Percentiles rank a stretch among this genome's conserved stretches.
Conservation (phyloP, 2,329 filamentous ascomycete genomes). For the Diaporthe velutina region DNA sequence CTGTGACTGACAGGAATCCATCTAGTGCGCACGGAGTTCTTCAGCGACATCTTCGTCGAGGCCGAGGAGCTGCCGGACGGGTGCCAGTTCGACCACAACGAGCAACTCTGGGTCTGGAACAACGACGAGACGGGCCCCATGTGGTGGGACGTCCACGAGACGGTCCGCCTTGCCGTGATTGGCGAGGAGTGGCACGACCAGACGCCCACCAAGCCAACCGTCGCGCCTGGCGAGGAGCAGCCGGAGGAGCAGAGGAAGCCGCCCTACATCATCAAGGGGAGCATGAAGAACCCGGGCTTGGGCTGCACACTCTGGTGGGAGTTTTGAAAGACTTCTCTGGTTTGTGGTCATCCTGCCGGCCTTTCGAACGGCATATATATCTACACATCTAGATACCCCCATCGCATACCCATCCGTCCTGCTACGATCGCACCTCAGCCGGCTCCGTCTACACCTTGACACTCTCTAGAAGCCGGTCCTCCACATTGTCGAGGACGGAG, state of each 20-base stretch:
- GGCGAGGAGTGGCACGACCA: conserved; percentile 94
- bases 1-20: conserved; percentile 28
- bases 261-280: conserved; percentile 78
- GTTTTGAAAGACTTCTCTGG: conserved; percentile 40
- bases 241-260: conserved; percentile 65
- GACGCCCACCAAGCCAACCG: conserved; percentile 74
- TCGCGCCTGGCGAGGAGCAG: conserved; percentile 65
- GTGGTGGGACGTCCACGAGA: conserved; percentile 91
- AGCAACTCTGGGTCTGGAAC: conserved; percentile 89
- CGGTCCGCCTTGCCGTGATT: conserved; percentile 87
- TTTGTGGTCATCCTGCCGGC: conserved; percentile 7
- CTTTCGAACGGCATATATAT: not conserved
- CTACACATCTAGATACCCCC: conserved; percentile 30
- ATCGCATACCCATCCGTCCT: not conserved
- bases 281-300: conserved; percentile 73
- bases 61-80: conserved; percentile 80
- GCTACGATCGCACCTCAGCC: not conserved
- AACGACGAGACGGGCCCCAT: conserved; percentile 76
- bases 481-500: conserved; percentile 89
- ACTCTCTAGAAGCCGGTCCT: conserved; percentile 81
- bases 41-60: conserved; percentile 89
- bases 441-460: conserved; percentile 49
- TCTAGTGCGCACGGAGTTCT: conserved; percentile 87
- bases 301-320: conserved; percentile 77
- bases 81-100: conserved; percentile 80